Base-by-base conservation (phyloP, 2,329 filamentous ascomycete genomes). In the Aspergillus flavus region DNA sequence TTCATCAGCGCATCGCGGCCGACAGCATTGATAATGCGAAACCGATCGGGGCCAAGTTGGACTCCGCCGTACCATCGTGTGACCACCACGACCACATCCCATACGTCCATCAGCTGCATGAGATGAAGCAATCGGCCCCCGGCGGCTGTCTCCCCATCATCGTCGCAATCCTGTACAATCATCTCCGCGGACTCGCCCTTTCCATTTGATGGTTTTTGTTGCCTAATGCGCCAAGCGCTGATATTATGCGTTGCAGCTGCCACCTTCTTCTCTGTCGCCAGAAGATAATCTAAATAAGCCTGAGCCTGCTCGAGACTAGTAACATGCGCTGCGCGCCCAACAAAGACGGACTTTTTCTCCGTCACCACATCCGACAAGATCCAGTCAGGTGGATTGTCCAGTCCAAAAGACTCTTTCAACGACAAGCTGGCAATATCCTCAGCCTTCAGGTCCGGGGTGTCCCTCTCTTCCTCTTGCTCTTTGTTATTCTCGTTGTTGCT, bases 41-140 rank as follows among this genome's bases (percentile, higher is more conserved):
- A 99, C 67, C 95, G 84, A 76, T 94, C 90, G 57, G 94, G 94
- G 0, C 95, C 95, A 53, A 99, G 80, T 71, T 93, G 90, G 62
- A 96, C 86, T 1, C 95, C 95, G 4, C 95, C 95, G 78, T 96
- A 99, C 95, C 95, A 99, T 66, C 95, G 83, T 45, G 92, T 93
- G 32, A 99, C 94, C 4, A 99, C 90, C 0, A 99, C 93, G 82
- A 98, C 90, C 19, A 91, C 90, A 77, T 96, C 87, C 93, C 94
- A 97, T 12, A 96, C 84, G 73, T 94, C 92, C 92, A 97, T 97
- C 65, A 97, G 80, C 81, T 97, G 93, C 89, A 99, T 90, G 34
- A 99, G 82, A 80, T 96, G 93, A 64, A 98, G 79, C 73, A 99
- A 79, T 48, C 95, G 85, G 0, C 91, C 89, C 0, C 95, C 95